Base-by-base conservation (phyloP, 495 filamentous ascomycete species). In the Pseudevernia furfuracea region DNA sequence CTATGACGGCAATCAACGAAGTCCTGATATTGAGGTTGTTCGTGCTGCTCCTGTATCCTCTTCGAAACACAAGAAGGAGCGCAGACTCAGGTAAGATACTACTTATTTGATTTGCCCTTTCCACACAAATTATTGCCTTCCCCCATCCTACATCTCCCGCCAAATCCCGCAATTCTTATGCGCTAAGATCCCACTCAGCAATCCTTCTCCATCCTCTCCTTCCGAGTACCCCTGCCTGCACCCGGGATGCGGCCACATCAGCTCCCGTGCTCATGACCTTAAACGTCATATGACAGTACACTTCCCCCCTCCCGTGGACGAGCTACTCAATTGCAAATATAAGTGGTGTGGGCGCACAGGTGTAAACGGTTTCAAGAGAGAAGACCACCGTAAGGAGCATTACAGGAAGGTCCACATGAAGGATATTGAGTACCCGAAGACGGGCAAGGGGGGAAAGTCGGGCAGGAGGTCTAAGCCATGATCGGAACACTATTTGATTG, bases 331-430 rank as follows among this genome's bases (percentile, higher is more conserved):
- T 73, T 97, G 92, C 67, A 90, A 91, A 0, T 83, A 89, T 64
- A 68, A 75, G n/a, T 84, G 86, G 72, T 96, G 92, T 79, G 90
- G 91, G 70, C 86, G 91, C 19, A 87, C 88, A 71, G 82, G 81
- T 1, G 85, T 82, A 70, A 84, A 87, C 67, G 90, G 90, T 3
- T 97, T 96, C 72, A 88, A 89, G 21, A 84, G 92, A 2, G 84
- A 87, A 61, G 92, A 96, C 74, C 96, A 97, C 67, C 80, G 95
- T 4, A 87, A 89, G 66, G 92, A 97, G 75, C 92, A 97, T 72
- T 74, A 92, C 28, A 84, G 91, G 34, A 85, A 89, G 6, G 90
- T 91, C 14, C 92, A 95, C 74, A 77, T 81, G 48, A 70, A 80
- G 46, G 74, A 78, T 17, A 34, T 1, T 55, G 52, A 55, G 52